A percentile compares a stretch with the other conserved stretches of the same genome.
Conservation (phyloP, 805 yeast species). For the Saccharomycodes ludwigii region DNA sequence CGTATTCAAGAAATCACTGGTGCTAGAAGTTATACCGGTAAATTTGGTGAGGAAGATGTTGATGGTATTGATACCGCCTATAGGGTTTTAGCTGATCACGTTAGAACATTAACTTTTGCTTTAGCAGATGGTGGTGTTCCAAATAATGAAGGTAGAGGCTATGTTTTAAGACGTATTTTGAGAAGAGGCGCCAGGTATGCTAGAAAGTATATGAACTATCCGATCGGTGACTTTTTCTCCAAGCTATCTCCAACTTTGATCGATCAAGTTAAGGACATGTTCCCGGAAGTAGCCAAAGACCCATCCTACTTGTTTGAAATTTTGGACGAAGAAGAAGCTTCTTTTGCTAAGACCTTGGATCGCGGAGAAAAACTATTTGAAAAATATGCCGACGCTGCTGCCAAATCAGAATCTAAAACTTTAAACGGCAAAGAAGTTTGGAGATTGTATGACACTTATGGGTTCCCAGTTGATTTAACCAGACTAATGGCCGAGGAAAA, state of each 20-base stretch:
- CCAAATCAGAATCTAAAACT: constrained; percentile 59
- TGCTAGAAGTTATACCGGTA: constrained; percentile 82
- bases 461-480: constrained; percentile 97
- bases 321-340: constrained; percentile 88
- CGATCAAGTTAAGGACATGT: constrained; percentile 72
- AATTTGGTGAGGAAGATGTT: constrained; percentile 80
- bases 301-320: constrained; percentile 74
- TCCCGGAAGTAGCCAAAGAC: constrained; percentile 81
- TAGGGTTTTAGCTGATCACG: constrained; percentile 97
- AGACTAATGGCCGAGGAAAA: constrained; percentile 98
- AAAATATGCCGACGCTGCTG: constrained; percentile 77
- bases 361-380: constrained; percentile 96
- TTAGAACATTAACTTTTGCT: constrained; percentile 92
- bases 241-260: constrained; percentile 86
- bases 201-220: constrained; percentile 90
- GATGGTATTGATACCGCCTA: constrained; percentile 98
- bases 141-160: constrained; percentile 98
- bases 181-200: constrained; percentile 98
- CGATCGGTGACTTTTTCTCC: constrained; percentile 89
- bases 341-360: constrained; percentile 90
- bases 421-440: constrained; percentile 92
- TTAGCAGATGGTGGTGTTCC: constrained; percentile 99
- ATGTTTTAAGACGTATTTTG: constrained; percentile 89
- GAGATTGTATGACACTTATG: constrained; percentile 97
- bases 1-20: constrained; percentile 89